Base-by-base conservation (phyloP, 345 rosid genomes). In the Euphorbia pulcherrima region DNA sequence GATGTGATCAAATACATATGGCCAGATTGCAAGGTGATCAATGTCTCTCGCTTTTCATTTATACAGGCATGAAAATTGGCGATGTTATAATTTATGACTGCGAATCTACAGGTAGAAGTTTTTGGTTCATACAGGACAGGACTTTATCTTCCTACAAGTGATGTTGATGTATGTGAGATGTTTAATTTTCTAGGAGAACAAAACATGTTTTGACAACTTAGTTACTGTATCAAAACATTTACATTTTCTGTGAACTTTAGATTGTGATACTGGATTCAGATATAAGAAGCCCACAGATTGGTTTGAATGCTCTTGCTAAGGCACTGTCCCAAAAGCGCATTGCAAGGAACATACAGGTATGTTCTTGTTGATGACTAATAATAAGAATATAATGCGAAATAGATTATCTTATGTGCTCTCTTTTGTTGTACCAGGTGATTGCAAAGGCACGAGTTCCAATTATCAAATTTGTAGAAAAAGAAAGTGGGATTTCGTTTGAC, bases 401-500 rank as follows among this genome's bases (percentile, higher is more conserved):
- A 37, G 6, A 54, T 33, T 24, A 52, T 65, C 62, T 67, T 55
- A 66, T 52, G 54, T 18, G 48, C 64, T 75, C 26, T 53, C 54
- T 51, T 24, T 59, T 57, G 37, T 11, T 65, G 52, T 74, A 58
- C 69, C 75, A 91, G 97, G 97, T 94, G 62, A 90, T 94, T 74
- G 96, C 85, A 30, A 87, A 84, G 75, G 99, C 99, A 33, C 95
- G 99, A 30, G 95, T 94, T 55, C 99, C 99, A 17, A 94, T 94
- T 71, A 70, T 94, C 69, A 94, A 94, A 79, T 94, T 94, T 69
- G 80, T 91, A 16, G 97, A 94, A 78, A 94, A 83, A 85, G 86
- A 72, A 78, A 94, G 97, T 68, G 82, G 83, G 56, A 76, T 94
- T 64, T 55, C 97, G 13, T 94, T 91, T 70, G 99, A 90, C 76